A percentile compares a stretch with the other conserved stretches of the same genome.
These are phyloP conservation scores for Geranomyces variabilis DNA, from an alignment of 192 early-diverging fungal genomes.

Conservation along the genomic window DNA sequence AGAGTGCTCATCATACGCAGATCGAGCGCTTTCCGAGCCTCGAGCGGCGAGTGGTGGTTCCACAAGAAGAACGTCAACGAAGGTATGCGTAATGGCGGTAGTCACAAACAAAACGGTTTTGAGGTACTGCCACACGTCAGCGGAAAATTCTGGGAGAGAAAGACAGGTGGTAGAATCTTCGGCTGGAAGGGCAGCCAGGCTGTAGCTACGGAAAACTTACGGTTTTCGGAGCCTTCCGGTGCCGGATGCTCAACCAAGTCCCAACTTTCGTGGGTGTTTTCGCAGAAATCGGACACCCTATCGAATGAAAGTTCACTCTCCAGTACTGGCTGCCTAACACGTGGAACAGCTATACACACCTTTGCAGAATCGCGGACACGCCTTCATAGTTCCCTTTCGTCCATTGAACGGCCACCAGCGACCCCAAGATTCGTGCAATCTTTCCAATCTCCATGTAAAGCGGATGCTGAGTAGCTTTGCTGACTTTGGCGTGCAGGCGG, in stretches of 20 bases:
- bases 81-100: background rate
- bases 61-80: conserved; percentile 10
- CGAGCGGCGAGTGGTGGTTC: background rate
- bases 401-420: background rate
- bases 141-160: background rate
- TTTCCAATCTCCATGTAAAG: conserved; percentile 7
- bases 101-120: conserved; percentile 25
- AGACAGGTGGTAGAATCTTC: background rate
- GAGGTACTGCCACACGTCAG: conserved; percentile 21
- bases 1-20: background rate
- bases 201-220: background rate
- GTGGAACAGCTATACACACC: background rate
- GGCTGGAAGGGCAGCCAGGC: background rate
- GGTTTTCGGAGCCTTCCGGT: background rate
- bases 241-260: background rate
- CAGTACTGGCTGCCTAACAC: background rate
- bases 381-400: background rate
- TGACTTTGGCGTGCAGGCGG: conserved; percentile 1
- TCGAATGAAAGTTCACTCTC: background rate
- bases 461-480: conserved; percentile 14
- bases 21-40: background rate
- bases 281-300: conserved; percentile 1
- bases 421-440: conserved; percentile 9
- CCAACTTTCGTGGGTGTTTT: background rate
- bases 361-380: background rate